These are phyloP conservation scores for Galerina marginata DNA, from an alignment of 768 basidiomycete genomes.

Conservation along the genomic window DNA sequence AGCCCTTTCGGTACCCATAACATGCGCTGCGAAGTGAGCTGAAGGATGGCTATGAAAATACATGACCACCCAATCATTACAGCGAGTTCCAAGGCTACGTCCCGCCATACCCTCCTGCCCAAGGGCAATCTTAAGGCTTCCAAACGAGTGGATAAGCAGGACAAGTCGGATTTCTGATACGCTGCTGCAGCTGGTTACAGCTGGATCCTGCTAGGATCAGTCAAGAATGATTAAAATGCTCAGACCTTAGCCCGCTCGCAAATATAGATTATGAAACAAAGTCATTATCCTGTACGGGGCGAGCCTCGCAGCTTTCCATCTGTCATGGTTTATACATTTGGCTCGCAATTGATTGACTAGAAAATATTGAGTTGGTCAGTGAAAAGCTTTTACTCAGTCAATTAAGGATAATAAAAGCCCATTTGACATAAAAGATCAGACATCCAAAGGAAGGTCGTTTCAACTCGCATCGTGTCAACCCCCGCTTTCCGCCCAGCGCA, in stretches of 20 bases:
- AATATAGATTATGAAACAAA: slow-evolving; percentile 31
- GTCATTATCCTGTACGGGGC: slow-evolving; percentile 52
- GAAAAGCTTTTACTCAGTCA: not conserved
- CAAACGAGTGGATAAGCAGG: slow-evolving; percentile 33
- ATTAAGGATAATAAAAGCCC: not conserved
- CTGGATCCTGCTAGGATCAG: slow-evolving; percentile 67
- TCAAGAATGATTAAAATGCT: slow-evolving; percentile 70
- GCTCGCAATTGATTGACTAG: not conserved
- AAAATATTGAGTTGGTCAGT: not conserved
- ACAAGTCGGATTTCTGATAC: slow-evolving; percentile 67
- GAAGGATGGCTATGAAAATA: slow-evolving; percentile 45
- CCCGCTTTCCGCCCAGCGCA: slow-evolving; percentile 78
- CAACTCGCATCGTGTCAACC: slow-evolving; percentile 75
- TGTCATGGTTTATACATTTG: slow-evolving; percentile 27
- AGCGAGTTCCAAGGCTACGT: slow-evolving; percentile 58
- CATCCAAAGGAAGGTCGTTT: slow-evolving; percentile 89
- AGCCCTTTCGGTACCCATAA: slow-evolving; percentile 5
- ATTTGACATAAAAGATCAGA: slow-evolving; percentile 56
- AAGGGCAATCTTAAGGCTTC: slow-evolving; percentile 45
- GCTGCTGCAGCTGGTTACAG: slow-evolving; percentile 59
- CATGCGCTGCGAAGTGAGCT: slow-evolving; percentile 73
- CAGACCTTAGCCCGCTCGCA: slow-evolving; percentile 87
- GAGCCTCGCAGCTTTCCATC: slow-evolving; percentile 73
- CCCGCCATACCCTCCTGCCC: slow-evolving; percentile 40
- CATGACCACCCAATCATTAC: slow-evolving; percentile 55